These are phyloP conservation scores for Vitis rupestris DNA, from an alignment of 164 flowering plant species.

Conservation along the genomic window DNA sequence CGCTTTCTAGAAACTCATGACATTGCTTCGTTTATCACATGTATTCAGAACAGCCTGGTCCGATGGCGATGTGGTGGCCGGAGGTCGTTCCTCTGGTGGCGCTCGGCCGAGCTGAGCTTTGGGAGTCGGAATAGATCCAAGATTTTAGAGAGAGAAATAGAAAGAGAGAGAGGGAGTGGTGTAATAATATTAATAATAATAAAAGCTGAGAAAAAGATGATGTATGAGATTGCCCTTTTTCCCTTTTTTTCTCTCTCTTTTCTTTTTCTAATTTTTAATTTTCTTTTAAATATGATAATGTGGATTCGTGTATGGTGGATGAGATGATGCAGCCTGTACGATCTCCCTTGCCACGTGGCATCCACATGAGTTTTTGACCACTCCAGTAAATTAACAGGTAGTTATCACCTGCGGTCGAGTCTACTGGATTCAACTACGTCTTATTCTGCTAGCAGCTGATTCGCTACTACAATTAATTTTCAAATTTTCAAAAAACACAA, in stretches of 20 bases:
- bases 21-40: too few species aligned
- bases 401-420: too few species aligned
- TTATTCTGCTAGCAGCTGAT: too few species aligned
- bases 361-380: constrained; percentile 10
- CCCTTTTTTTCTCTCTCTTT: too few species aligned
- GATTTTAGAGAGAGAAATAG: constrained; percentile 5
- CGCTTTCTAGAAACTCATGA: neutral
- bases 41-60: too few species aligned
- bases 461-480: too few species aligned
- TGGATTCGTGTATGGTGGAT: neutral
- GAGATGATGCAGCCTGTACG: constrained; percentile 8
- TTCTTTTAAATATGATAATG: neutral
- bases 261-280: too few species aligned
- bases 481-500: too few species aligned
- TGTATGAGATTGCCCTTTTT: neutral
- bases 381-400: neutral
- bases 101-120: too few species aligned
- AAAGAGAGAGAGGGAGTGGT: constrained; percentile 6
- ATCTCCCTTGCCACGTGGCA: constrained; percentile 20
- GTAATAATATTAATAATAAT: neutral
- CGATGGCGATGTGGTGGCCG: neutral
- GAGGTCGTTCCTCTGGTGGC: neutral
- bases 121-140: too few species aligned
- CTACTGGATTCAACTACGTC: too few species aligned
- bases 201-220: neutral